Percentiles rank a stretch among this genome's conserved stretches.
phyloP scores from a whole-genome alignment of 192 early-diverging fungal genomes.

The Backusella morwellensis region DNA sequence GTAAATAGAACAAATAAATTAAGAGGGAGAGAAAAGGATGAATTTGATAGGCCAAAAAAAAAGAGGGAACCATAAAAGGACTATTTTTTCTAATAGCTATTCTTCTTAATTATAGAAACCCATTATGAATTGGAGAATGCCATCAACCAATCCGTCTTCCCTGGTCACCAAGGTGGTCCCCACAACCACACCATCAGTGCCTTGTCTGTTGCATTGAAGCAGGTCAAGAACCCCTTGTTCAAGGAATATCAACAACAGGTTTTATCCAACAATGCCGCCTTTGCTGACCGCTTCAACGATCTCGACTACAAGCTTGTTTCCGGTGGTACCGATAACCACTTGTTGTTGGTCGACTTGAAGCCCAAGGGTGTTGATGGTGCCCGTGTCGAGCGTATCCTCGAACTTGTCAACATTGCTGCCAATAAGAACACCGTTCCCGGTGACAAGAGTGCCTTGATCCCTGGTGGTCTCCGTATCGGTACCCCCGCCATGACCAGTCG shows the following conservation, averaged over 20 bases:
- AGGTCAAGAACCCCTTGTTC: conserved; percentile 78
- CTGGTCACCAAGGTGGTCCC: conserved; percentile 98
- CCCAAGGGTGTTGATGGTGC: conserved; percentile 90
- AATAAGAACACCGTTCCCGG: conserved; percentile 99
- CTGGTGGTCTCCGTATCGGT: conserved; percentile 92
- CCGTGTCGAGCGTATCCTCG: conserved; percentile 92
- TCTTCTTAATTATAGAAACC: conserved; percentile 43
- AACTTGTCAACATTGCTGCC: conserved; percentile 94
- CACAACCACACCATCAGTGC: conserved; percentile 99
- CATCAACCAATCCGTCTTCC: conserved; percentile 97
- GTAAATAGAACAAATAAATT: conserved; percentile 29
- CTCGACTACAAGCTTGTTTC: conserved; percentile 83
- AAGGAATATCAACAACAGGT: conserved; percentile 92
- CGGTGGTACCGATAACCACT: conserved; percentile 95
- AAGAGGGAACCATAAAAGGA: not conserved
- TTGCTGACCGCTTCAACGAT: conserved; percentile 74
- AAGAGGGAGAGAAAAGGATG: not conserved
- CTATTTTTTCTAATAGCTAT: not conserved
- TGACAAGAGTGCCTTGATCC: conserved; percentile 91
- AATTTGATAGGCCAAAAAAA: not conserved
- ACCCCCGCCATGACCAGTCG: conserved; percentile 98
- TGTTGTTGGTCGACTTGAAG: conserved; percentile 87
- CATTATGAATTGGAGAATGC: conserved; percentile 91
- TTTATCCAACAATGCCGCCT: conserved; percentile 84
- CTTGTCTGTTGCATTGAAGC: conserved; percentile 90